Evolutionary conservation across 257 asterid genomes (phyloP), one percentile per base, ranked within the genome.

Genomic region (Apocynum venetum): DNA sequence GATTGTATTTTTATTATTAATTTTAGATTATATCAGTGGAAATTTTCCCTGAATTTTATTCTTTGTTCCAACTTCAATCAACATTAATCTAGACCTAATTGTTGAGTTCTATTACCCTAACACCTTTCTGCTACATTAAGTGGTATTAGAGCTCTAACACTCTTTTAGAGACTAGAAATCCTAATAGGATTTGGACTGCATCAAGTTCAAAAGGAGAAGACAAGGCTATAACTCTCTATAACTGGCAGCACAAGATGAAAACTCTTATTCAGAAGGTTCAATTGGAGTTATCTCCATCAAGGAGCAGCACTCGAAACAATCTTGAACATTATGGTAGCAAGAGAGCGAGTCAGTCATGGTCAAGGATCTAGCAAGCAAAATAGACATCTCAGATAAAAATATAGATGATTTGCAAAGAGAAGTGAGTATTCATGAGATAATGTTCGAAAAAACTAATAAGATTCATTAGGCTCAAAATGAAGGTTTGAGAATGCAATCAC

Each of bases 401-500:
- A 57, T 90, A 77, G 93, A 89, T 83, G 80, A 85, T 80, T 73
- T 92, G 80, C 71, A 64, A 87, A 84, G 86, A 81, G 87, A 36
- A 67, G 31, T 25, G 31, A 25, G 87, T 84, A 85, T 94, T 5
- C 87, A 88, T 44, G 83, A 85, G 80, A 86, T 90, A 89, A 85
- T 90, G 93, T 93, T 90, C 70, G 90, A 86, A 82, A 96, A 92
- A 91, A 89, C 89, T 81, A 93, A 92, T 60, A 86, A 75, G 41
- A 90, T 88, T 65, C 93, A 91, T 82, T 94, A 88, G 61, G 52
- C 80, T 77, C 89, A 88, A 71, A 77, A 41, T 83, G 97, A 92
- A 86, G 97, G 97, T 90, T 8, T 57, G 36, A 57, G 12, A 57
- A 57, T 57, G 60, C 64, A 20, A 57, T 6, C 31, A 17, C 8